Conservation (phyloP, 768 basidiomycete species). For the Tulasnella sp. region DNA sequence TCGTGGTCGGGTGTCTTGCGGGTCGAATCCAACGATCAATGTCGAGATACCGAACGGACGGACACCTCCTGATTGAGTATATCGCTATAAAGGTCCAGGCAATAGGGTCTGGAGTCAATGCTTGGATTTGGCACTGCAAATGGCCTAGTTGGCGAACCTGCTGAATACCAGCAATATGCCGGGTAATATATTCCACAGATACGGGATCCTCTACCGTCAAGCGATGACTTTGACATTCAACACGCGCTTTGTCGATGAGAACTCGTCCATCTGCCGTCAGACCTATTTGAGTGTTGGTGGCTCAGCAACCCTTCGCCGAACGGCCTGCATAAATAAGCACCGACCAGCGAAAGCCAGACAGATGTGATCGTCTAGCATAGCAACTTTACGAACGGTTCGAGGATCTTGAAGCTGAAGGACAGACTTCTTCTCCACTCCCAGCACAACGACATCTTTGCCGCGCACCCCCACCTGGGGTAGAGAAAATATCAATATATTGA, state of each 20-base stretch:
- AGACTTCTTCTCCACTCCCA: conserved; percentile 99
- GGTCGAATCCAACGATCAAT: conserved; percentile 93
- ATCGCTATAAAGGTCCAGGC: conserved; percentile 43
- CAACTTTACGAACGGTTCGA: conserved; percentile 93
- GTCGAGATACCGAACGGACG: conserved; percentile 97
- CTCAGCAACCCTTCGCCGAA: neutral
- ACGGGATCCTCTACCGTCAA: conserved; percentile 97
- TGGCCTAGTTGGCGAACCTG: conserved; percentile 48
- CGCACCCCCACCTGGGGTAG: conserved; percentile 76
- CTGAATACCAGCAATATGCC: conserved; percentile 97
- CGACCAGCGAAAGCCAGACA: conserved; percentile 97
- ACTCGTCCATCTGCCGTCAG: conserved; percentile 96
- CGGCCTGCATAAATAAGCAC: neutral
- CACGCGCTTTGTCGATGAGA: conserved; percentile 92
- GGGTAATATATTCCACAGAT: conserved; percentile 95
- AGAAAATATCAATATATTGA: neutral
- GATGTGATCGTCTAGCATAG: conserved; percentile 95
- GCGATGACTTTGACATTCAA: conserved; percentile 96
- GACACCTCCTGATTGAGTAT: conserved; percentile 98
- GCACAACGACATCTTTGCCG: conserved; percentile 86
- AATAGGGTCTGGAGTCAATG: neutral
- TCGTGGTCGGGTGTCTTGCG: conserved; percentile 73
- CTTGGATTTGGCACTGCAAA: neutral
- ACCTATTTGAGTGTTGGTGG: conserved; percentile 36
- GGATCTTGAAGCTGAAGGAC: conserved; percentile 96